Evolutionary conservation across 2,329 filamentous ascomycete genomes (phyloP).

Genomic region (Corynespora cassiicola): DNA sequence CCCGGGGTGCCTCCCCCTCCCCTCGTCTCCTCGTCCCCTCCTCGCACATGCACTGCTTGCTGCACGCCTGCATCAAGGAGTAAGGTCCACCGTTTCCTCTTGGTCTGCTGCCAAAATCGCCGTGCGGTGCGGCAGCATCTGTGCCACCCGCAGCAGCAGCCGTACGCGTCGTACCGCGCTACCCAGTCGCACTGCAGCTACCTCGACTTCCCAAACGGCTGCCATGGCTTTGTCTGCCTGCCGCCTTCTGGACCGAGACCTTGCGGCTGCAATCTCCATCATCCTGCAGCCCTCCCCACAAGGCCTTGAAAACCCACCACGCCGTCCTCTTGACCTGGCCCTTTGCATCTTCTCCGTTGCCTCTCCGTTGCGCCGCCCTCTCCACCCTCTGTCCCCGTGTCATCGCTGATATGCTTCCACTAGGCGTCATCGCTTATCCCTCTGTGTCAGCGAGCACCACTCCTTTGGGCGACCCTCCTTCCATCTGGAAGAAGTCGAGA

Average conservation of each 20-base stretch:
- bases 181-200: constrained; percentile 42
- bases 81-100: no score
- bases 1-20: no score
- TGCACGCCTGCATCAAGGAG: no score
- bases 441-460: constrained; percentile 42
- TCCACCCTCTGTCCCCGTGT: no score
- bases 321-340: constrained; percentile 30
- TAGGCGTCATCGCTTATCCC: constrained; percentile 47
- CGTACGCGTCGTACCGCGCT: constrained; percentile 36
- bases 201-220: constrained; percentile 35
- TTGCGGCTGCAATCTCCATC: constrained; percentile 38
- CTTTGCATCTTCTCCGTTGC: constrained; percentile 25
- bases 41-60: no score
- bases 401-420: constrained; percentile 48
- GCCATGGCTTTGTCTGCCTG: constrained; percentile 33
- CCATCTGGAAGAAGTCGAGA: constrained; percentile 42
- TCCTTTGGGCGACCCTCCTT: constrained; percentile 36
- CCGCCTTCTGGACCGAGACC: constrained; percentile 36
- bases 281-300: constrained; percentile 39
- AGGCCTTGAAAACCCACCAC: constrained; percentile 43
- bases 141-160: constrained; percentile 28
- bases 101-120: constrained; percentile 13
- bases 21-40: no score
- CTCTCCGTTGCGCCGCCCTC: constrained; percentile 16
- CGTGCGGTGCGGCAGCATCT: constrained; percentile 21